A percentile compares a stretch with the other conserved stretches of the same genome.
phyloP scores from a whole-genome alignment of 2,329 filamentous ascomycete species.

The Aspergillus sp. region DNA sequence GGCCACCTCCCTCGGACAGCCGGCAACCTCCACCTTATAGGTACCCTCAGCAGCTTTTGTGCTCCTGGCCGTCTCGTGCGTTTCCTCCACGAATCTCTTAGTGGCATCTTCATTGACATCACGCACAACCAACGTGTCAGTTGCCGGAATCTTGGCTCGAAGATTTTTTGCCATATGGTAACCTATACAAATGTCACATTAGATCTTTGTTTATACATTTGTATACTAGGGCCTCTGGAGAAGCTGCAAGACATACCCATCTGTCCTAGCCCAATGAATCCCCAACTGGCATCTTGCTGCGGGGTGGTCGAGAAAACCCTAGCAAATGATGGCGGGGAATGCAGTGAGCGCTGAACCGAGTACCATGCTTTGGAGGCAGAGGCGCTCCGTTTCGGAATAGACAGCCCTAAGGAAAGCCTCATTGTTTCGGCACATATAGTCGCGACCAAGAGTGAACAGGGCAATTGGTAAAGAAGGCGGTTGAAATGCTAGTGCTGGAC shows the following conservation, averaged over 20 bases:
- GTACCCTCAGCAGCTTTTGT: constrained; percentile 25
- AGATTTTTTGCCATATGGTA: constrained; percentile 68
- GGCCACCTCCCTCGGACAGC: constrained; percentile 53
- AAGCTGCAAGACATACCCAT: constrained; percentile 44
- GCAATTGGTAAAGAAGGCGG: neutral
- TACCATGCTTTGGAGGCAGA: constrained; percentile 4
- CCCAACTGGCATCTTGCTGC: constrained; percentile 45
- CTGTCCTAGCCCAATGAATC: constrained; percentile 53
- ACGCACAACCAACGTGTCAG: constrained; percentile 56
- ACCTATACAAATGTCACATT: constrained; percentile 37
- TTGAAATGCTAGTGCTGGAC: too few species aligned
- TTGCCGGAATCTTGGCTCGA: constrained; percentile 54
- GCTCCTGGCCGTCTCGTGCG: constrained; percentile 25
- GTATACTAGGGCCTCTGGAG: neutral
- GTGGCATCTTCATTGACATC: constrained; percentile 55
- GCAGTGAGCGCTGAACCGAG: constrained; percentile 1
- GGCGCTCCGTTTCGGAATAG: constrained; percentile 8
- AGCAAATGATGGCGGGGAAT: neutral
- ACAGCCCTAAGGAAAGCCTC: constrained; percentile 8
- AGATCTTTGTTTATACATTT: neutral
- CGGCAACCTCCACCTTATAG: constrained; percentile 47
- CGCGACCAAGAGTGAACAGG: neutral
- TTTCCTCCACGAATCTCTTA: constrained; percentile 50
- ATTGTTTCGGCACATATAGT: constrained; percentile 5
- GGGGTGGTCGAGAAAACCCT: constrained; percentile 42